Base-by-base conservation (phyloP, 805 yeast genomes). In the Hanseniaspora guilliermondii region DNA sequence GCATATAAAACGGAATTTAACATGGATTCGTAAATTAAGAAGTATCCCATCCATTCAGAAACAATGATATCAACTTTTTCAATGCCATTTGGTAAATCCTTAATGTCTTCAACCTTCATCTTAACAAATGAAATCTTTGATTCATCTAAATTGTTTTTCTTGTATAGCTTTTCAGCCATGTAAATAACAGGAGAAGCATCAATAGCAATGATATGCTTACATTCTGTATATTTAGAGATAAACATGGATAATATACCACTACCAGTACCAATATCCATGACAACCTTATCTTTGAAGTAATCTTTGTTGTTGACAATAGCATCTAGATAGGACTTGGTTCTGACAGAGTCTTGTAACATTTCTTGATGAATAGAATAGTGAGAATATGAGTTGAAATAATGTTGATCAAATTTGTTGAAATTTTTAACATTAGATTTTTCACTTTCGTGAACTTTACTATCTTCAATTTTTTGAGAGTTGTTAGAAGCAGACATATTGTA, bases 41-140 rank as follows among this genome's bases (percentile, higher is more conserved):
- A 93, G 70, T 93, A 93, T 17, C 99, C 99, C 99, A 93, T 93
- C 99, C 99, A 93, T 70, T 93, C 99, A 59, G 93, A 82, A 57
- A 93, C 82, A 60, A 93, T 93, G 62, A 93, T 91, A 67, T 93
- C 99, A 54, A 93, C 99, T 66, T 85, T 74, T 55, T 81, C 80
- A 37, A 52, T 52, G 7, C 55, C 55, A 60, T 76, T 89, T 39
- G 97, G 97, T 61, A 93, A 73, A 44, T 69, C 76, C 24, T 52
- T 47, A 55, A 94, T 86, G 64, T 93, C 98, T 72, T 93, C 99
- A 69, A 93, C 76, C 65, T 93, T 93, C 47, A 98, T 98, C 69
- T 85, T 83, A 52, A 91, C 70, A 56, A 91, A 72, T 36, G 97
- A 89, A 66, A 93, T 87, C 64, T 85, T 85, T 35, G 33, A 42